These are phyloP conservation scores for Cytospora piceae DNA, from an alignment of 2,329 filamentous ascomycete species.

Conservation along the genomic window DNA sequence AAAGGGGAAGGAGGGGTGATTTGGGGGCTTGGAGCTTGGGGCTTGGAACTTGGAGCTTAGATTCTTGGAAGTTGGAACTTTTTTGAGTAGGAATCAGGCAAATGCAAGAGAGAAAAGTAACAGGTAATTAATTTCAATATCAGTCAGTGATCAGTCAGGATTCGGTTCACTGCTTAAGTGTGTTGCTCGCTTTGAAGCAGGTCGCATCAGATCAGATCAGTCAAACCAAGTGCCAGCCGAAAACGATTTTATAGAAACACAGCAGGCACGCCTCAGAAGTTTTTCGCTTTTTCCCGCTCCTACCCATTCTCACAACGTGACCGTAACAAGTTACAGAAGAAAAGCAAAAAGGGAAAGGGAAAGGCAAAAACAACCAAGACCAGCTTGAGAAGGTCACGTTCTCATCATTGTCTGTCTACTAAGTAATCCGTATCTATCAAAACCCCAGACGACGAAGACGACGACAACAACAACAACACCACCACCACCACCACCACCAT, in stretches of 20 bases:
- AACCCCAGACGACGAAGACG: too few species aligned
- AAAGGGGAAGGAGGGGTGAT: neutral
- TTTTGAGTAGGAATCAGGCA: neutral
- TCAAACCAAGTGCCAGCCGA: neutral
- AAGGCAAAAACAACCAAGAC: neutral
- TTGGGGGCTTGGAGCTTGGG: too few species aligned
- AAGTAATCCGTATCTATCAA: too few species aligned
- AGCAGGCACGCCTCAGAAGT: neutral
- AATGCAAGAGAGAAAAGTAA: neutral
- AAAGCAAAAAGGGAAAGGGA: neutral
- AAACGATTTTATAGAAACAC: neutral
- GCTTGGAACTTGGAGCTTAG: neutral
- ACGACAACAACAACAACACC: too few species aligned
- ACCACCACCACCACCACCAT: too few species aligned
- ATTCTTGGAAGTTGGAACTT: neutral
- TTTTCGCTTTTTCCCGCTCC: neutral
- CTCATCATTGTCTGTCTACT: neutral
- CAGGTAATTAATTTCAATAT: conserved; percentile 2
- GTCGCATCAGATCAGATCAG: neutral
- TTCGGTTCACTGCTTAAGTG: neutral
- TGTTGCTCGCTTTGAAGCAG: neutral
- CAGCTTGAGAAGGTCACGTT: neutral
- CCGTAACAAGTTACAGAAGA: neutral
- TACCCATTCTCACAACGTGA: neutral
- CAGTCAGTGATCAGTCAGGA: neutral